These are phyloP conservation scores for Chamaenerion angustifolium DNA, from an alignment of 345 rosid genomes.

Conservation along the genomic window DNA sequence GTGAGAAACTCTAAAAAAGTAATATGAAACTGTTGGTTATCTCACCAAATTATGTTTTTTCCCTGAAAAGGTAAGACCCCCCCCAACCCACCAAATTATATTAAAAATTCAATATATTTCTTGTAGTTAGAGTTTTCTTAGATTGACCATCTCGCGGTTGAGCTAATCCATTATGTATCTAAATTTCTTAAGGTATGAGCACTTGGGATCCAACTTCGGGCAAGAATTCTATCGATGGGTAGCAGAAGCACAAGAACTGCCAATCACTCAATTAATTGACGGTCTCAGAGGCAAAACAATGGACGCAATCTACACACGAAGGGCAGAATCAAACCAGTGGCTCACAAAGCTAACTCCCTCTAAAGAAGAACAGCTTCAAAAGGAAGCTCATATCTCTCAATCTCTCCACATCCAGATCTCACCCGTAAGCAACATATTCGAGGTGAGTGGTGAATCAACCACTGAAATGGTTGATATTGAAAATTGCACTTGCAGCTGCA, in stretches of 20 bases:
- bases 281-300: slow-evolving; percentile 67
- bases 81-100: too few relatives aligned
- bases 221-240: slow-evolving; percentile 80
- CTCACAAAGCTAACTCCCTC: slow-evolving; percentile 52
- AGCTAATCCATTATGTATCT: too few relatives aligned
- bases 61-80: too few relatives aligned
- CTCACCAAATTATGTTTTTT: too few relatives aligned
- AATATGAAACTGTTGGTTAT: too few relatives aligned
- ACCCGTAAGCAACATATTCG: slow-evolving; percentile 45
- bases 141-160: too few relatives aligned
- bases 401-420: slow-evolving; percentile 41
- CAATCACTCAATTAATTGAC: slow-evolving; percentile 83
- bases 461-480: slow-evolving; percentile 46
- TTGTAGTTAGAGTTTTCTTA: too few relatives aligned
- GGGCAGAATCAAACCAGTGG: slow-evolving; percentile 66
- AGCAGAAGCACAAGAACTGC: slow-evolving; percentile 73
- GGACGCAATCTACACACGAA: slow-evolving; percentile 58
- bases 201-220: slow-evolving; percentile 61
- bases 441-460: slow-evolving; percentile 25
- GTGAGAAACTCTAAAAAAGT: too few relatives aligned
- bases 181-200: slow-evolving; percentile 4
- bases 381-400: slow-evolving; percentile 33
- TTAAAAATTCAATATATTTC: too few relatives aligned
- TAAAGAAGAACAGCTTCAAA: slow-evolving; percentile 63
- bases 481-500: slow-evolving; percentile 72